phyloP scores from a whole-genome alignment of 148 eudicot genomes.

The Heliamphora exappendiculata region DNA sequence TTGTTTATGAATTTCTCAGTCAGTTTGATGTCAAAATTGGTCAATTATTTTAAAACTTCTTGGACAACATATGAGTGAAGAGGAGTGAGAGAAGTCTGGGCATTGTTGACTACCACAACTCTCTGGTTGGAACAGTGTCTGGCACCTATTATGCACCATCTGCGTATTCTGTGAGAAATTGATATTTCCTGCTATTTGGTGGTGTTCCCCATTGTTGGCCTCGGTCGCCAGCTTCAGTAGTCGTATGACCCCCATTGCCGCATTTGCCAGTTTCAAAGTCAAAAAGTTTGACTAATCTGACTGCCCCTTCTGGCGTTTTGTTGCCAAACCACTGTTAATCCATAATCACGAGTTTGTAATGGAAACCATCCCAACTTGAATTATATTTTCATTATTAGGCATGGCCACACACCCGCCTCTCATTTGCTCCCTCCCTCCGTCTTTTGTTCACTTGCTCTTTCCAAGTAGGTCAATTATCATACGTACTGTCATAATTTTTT shows the following conservation, averaged over 20 bases:
- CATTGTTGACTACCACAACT: not conserved
- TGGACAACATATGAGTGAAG: not conserved
- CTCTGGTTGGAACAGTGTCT: not conserved
- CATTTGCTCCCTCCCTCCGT: too few species aligned
- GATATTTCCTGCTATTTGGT: not conserved
- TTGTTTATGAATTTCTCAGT: not conserved
- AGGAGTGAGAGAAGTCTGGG: not conserved
- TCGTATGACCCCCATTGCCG: not conserved
- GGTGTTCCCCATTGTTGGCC: not conserved
- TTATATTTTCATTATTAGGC: not conserved
- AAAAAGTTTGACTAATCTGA: not conserved
- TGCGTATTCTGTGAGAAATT: not conserved
- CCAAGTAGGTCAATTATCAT: too few species aligned
- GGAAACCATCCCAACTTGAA: not conserved
- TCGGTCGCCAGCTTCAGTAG: not conserved
- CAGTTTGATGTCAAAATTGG: not conserved
- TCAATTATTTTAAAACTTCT: not conserved
- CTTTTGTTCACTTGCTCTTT: too few species aligned
- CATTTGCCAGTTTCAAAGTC: not conserved
- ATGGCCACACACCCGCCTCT: too few species aligned
- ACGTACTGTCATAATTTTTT: not conserved
- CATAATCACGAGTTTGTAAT: not conserved
- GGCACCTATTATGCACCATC: not conserved
- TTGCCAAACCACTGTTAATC: not conserved
- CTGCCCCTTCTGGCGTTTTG: too few species aligned